phyloP scores from a whole-genome alignment of 1,139 yeast species.

The Kazachstania sp. region DNA sequence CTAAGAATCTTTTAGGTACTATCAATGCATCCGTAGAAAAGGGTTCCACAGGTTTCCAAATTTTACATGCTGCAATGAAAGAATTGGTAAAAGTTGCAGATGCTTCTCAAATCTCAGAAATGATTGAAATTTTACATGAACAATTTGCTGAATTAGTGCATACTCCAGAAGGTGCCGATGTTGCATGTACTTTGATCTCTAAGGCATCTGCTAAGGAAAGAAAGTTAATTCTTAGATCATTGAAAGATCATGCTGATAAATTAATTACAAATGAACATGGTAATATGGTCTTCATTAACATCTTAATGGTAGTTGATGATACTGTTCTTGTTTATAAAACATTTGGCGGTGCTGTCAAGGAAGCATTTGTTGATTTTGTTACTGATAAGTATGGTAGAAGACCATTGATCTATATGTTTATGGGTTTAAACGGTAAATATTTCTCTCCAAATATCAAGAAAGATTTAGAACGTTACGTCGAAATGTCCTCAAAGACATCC shows the following conservation, averaged over 20 bases:
- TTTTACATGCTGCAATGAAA: constrained; percentile 92
- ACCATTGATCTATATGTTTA: constrained; percentile 73
- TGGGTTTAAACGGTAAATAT: constrained; percentile 75
- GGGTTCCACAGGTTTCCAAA: constrained; percentile 94
- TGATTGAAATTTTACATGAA: constrained; percentile 74
- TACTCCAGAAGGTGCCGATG: constrained; percentile 89
- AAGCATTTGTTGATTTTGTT: constrained; percentile 49
- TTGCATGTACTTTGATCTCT: constrained; percentile 72
- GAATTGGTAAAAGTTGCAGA: constrained; percentile 69
- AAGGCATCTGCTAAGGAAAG: constrained; percentile 89
- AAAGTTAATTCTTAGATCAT: constrained; percentile 60
- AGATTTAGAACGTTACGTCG: constrained; percentile 52
- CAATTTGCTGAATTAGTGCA: constrained; percentile 93
- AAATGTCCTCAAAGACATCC: constrained; percentile 62
- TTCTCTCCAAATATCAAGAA: constrained; percentile 64
- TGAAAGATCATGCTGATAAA: constrained; percentile 66
- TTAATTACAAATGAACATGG: constrained; percentile 82
- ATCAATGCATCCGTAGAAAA: constrained; percentile 87
- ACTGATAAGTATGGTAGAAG: constrained; percentile 77
- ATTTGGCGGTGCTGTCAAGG: constrained; percentile 53
- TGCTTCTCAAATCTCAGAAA: constrained; percentile 63
- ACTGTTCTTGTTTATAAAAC: constrained; percentile 75
- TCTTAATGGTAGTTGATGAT: constrained; percentile 87
- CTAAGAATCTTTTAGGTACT: constrained; percentile 71
- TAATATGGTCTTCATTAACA: constrained; percentile 65